Evolutionary conservation across 2,329 filamentous ascomycete genomes (phyloP).

Genomic region (Calonectria hawksworthii): DNA sequence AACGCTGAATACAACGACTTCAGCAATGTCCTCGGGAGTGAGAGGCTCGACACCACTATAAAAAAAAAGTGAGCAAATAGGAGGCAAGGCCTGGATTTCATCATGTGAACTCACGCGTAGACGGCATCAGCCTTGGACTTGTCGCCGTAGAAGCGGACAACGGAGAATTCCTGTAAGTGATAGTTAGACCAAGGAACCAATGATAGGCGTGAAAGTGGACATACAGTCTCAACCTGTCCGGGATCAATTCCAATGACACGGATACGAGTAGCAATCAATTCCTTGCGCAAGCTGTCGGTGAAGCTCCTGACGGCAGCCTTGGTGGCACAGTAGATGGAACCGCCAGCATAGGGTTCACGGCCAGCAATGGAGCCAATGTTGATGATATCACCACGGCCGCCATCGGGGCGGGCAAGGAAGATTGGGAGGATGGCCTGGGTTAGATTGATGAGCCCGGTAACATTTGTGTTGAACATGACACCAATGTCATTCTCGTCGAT

Average conservation of each 20-base stretch:
- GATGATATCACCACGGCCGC: constrained; percentile 92
- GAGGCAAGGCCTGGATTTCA: neutral
- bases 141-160: constrained; percentile 90
- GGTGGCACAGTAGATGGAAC: constrained; percentile 92
- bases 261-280: constrained; percentile 85
- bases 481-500: constrained; percentile 87
- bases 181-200: neutral
- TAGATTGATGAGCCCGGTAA: constrained; percentile 95
- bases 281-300: constrained; percentile 85
- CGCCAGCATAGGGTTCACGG: constrained; percentile 86
- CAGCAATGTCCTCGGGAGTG: constrained; percentile 91
- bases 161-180: constrained; percentile 78
- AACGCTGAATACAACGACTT: constrained; percentile 88
- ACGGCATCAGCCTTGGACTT: constrained; percentile 91
- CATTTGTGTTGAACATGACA: constrained; percentile 92
- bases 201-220: constrained; percentile 34
- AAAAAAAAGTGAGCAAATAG: neutral
- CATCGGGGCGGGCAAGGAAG: constrained; percentile 81
- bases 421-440: constrained; percentile 90
- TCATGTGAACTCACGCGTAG: constrained; percentile 75
- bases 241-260: constrained; percentile 91
- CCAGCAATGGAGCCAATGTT: constrained; percentile 93
- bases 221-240: constrained; percentile 89
- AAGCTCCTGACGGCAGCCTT: constrained; percentile 91
- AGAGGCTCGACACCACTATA: constrained; percentile 81